Evolutionary conservation across 768 basidiomycete genomes (phyloP), one percentile per base, ranked within the genome.

Genomic region (Trametes cubensis): DNA sequence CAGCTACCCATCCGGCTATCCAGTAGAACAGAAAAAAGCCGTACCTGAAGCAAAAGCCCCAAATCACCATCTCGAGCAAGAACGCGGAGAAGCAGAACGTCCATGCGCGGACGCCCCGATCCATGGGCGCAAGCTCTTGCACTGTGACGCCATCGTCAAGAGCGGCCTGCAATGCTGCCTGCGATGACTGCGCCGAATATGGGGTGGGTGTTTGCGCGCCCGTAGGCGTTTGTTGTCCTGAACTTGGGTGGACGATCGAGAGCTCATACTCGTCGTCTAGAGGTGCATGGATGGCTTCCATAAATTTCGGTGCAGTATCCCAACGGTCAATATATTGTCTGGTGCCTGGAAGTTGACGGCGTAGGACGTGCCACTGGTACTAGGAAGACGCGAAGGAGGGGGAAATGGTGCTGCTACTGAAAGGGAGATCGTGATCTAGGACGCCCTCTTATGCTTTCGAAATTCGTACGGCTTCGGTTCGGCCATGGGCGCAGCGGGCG

Each of bases 11-110:
- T 28, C 11, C 6, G 6, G 41, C n/a, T 6, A 38, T 25, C 25
- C 6, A 2, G 41, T 14, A 39, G 1, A 10, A 13, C 15, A n/a
- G n/a, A 17, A n/a, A 25, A 6, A 34, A 51, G 3, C 30, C 54
- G 20, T 23, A 72, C 68, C 67, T 67, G 48, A 67, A 72, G 45
- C 55, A 62, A 18, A 69, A 68, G 0, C 67, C 69, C 69, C 68
- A 72, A 10, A 69, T 61, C 54, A 67, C 45, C 51, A 59, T 66
- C 60, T 69, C 68, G 14, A 72, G 49, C 14, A 66, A n/a, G 56
- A 70, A 70, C 4, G 61, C 61, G 8, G 60, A 63, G 25, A 62
- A 58, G 46, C 67, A 66, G 59, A 72, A 72, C 14, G 61, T 50
- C 69, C 67, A 70, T 26, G 71, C 69, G 44, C 60, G 46, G 21